Evolutionary conservation across 371 early-diverging fungal genomes (phyloP), one percentile per base, ranked within the genome.

Genomic region (Nematocida displodere): DNA sequence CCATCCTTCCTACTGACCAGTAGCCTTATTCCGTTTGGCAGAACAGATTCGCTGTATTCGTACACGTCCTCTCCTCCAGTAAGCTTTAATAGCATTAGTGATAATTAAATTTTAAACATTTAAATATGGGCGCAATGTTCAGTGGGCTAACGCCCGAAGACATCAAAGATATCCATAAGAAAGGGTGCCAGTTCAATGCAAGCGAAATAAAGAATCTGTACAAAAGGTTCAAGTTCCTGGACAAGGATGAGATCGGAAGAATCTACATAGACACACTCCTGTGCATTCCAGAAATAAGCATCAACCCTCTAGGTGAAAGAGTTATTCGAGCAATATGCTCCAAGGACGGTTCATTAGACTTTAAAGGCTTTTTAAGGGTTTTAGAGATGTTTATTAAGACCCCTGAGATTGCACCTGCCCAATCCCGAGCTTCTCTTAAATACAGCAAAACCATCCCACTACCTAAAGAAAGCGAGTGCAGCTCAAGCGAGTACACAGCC

Each of bases 11-110:
- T 54, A 26, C 77, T 64, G 22, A 79, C n/a, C 8, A 84, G 11
- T 1, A 66, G 64, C 37, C 55, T 75, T 1, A 82, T 44, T 42
- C 80, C 78, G 75, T 82, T 84, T 36, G 42, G 15, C 15, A 84
- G 71, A 7, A 40, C 50, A 0, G 78, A 8, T 46, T 52, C 47
- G 44, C 64, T 61, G 55, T 83, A 83, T 11, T 59, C 47, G 49
- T 55, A 77, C 15, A 22, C 64, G 40, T 83, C 83, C n/a, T 20
- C 61, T 52, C 44, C 56, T 50, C 75, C 75, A 31, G 8, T 13
- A 47, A 71, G 61, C 36, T 59, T 49, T 36, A 68, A 15, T 28
- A 47, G 28, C 59, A 62, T 71, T 34, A 20, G 13, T 33, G 47
- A 28, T 33, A 42, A 28, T 15, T 20, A 64, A 64, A 33, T 58